Evolutionary conservation across 2,329 filamentous ascomycete genomes (phyloP), one percentile per base, ranked within the genome.

Genomic region (Tetracladium maxilliforme): DNA sequence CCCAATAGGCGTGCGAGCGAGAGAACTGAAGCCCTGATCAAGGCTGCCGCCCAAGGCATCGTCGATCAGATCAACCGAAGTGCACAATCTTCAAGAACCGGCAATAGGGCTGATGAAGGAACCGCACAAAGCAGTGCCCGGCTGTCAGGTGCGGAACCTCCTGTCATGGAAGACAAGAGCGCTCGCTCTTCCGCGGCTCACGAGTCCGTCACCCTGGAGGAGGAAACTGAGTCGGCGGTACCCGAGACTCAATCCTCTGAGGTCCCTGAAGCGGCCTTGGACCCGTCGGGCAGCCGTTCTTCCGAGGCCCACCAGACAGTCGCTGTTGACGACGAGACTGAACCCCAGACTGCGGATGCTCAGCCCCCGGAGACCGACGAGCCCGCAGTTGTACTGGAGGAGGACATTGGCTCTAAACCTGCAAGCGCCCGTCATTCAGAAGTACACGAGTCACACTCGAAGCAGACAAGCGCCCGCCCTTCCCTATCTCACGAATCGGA

Each of bases 21-120:
- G 11, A 29, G 36, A 5, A 62, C 64, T 3, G 59, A 68, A 35
- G 61, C 58, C 6, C 45, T 64, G 18, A 67, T 69, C 30, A 59
- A 65, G 16, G 56, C 55, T 14, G 63, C 62, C 1, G 63, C 63
- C 2, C 49, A 55, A 25, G 58, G 58, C 13, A 61, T 67, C 10
- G 51, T 66, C 7, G 56, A 12, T 34, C 23, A 32, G 14, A 17
- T 2, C 29, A 36, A 11, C 32, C 38, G 10, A 37, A 39, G n/a
- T n/a, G n/a, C n/a, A n/a, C n/a, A n/a, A n/a, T n/a, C n/a, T n/a
- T n/a, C n/a, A n/a, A n/a, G n/a, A n/a, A n/a, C n/a, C n/a, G n/a
- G n/a, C n/a, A n/a, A n/a, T n/a, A n/a, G n/a, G n/a, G n/a, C n/a
- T n/a, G n/a, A n/a, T n/a, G n/a, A n/a, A n/a, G n/a, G n/a, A n/a